These are phyloP conservation scores for Saccharomycopsis sp. DNA, from an alignment of 805 yeast genomes.

Conservation along the genomic window DNA sequence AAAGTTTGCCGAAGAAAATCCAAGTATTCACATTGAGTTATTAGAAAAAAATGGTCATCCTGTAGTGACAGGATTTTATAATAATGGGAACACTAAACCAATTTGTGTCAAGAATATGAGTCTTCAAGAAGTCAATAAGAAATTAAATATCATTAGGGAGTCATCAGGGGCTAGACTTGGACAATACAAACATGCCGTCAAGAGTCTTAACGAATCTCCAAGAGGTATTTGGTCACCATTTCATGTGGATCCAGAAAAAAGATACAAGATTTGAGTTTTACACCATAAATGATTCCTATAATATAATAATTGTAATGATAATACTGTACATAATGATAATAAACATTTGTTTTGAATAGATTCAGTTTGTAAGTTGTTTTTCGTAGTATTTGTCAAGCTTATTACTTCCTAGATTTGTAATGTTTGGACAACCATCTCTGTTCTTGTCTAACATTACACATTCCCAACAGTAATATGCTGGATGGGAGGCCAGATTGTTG, in stretches of 20 bases:
- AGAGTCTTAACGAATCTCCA: slow-evolving; percentile 69
- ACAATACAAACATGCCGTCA: slow-evolving; percentile 63
- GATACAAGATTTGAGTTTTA: slow-evolving; percentile 35
- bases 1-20: slow-evolving; percentile 46
- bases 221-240: slow-evolving; percentile 98
- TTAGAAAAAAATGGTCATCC: slow-evolving; percentile 78
- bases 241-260: slow-evolving; percentile 49
- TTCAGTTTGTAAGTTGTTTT: too few species aligned
- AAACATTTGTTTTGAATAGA: too few species aligned
- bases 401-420: slow-evolving; percentile 71
- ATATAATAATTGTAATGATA: too few species aligned
- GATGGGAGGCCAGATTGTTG: slow-evolving; percentile 41
- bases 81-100: slow-evolving; percentile 36
- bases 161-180: slow-evolving; percentile 54
- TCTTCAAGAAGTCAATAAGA: slow-evolving; percentile 49
- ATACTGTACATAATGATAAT: too few species aligned
- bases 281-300: too few species aligned
- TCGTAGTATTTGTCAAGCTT: slow-evolving; percentile 57
- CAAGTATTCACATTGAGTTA: slow-evolving; percentile 64
- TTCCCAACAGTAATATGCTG: slow-evolving; percentile 78
- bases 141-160: slow-evolving; percentile 52
- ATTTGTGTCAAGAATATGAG: slow-evolving; percentile 73
- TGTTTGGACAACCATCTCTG: slow-evolving; percentile 87
- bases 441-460: slow-evolving; percentile 73
- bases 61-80: slow-evolving; percentile 47